Conservation (phyloP, 768 basidiomycete genomes). For the Leucogyrophana mollusca region DNA sequence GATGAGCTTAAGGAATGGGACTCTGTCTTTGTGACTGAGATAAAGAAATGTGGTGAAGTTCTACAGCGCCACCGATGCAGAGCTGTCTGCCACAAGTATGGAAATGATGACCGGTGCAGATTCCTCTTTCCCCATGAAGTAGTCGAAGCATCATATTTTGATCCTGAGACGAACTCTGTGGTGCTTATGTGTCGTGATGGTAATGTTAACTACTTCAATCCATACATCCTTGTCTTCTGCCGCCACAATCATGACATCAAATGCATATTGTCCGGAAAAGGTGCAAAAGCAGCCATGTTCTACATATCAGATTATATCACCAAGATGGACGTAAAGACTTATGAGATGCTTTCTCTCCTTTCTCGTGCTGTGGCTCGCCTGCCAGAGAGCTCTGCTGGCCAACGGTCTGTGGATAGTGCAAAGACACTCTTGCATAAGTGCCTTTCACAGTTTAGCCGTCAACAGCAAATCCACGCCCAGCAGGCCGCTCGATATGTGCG, state of each 20-base stretch:
- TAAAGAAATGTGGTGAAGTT: constrained; percentile 19
- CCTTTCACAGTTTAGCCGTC: constrained; percentile 22
- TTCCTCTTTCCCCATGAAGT: constrained; percentile 36
- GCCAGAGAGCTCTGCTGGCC: neutral
- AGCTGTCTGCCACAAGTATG: constrained; percentile 31
- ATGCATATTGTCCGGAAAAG: constrained; percentile 32
- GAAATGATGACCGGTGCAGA: constrained; percentile 20
- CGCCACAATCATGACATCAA: constrained; percentile 35
- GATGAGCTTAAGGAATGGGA: constrained; percentile 9
- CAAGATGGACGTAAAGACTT: constrained; percentile 26
- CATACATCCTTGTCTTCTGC: constrained; percentile 30
- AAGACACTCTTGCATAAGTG: constrained; percentile 30
- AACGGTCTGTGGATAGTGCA: constrained; percentile 5
- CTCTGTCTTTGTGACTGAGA: constrained; percentile 10
- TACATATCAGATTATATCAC: constrained; percentile 37
- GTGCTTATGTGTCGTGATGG: constrained; percentile 25
- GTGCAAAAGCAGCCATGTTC: constrained; percentile 34
- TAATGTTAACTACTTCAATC: constrained; percentile 32
- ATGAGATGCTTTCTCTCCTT: constrained; percentile 23
- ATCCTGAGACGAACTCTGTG: constrained; percentile 30
- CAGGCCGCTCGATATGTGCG: constrained; percentile 31
- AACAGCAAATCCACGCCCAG: constrained; percentile 35
- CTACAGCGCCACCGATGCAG: constrained; percentile 19
- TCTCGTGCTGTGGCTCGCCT: constrained; percentile 19
- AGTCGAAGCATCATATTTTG: constrained; percentile 24